These are phyloP conservation scores for Cyathus striatus DNA, from an alignment of 768 basidiomycete genomes.

Conservation along the genomic window DNA sequence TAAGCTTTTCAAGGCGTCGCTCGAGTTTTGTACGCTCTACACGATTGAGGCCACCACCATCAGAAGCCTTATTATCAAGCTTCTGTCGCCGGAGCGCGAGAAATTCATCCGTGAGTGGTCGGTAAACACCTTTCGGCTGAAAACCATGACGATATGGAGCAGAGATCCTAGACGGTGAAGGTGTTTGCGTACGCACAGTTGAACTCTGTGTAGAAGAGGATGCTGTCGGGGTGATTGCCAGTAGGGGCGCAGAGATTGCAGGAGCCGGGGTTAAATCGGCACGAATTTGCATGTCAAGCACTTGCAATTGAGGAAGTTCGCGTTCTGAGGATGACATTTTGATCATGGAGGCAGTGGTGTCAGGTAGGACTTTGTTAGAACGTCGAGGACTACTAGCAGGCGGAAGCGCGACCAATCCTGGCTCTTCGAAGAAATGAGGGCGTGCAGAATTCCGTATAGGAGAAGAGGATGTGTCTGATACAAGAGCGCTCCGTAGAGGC, in stretches of 20 bases:
- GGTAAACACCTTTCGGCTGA: slow-evolving; percentile 84
- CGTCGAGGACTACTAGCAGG: too few species aligned
- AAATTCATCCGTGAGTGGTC: slow-evolving; percentile 82
- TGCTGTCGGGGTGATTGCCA: too few species aligned
- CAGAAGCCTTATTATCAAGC: slow-evolving; percentile 31
- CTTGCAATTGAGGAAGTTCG: too few species aligned
- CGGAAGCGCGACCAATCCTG: too few species aligned
- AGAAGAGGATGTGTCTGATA: neutral
- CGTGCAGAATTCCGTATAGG: neutral
- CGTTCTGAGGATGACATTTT: too few species aligned
- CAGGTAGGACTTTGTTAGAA: too few species aligned
- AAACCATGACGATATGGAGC: slow-evolving; percentile 88
- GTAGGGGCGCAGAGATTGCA: too few species aligned
- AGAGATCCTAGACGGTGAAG: slow-evolving; percentile 13
- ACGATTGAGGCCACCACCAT: slow-evolving; percentile 35
- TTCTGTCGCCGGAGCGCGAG: slow-evolving; percentile 36
- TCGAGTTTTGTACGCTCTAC: slow-evolving; percentile 83
- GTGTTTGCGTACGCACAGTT: slow-evolving; percentile 1
- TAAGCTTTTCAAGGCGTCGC: slow-evolving; percentile 84
- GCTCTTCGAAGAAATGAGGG: too few species aligned
- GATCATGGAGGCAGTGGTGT: too few species aligned
- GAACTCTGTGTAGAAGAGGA: neutral
- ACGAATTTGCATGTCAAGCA: too few species aligned
- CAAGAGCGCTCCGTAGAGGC: slow-evolving; percentile 26
- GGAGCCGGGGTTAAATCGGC: too few species aligned